Evolutionary conservation across 495 filamentous ascomycete species (phyloP), one percentile per base, ranked within the genome.

Genomic region (Tuber aestivum): DNA sequence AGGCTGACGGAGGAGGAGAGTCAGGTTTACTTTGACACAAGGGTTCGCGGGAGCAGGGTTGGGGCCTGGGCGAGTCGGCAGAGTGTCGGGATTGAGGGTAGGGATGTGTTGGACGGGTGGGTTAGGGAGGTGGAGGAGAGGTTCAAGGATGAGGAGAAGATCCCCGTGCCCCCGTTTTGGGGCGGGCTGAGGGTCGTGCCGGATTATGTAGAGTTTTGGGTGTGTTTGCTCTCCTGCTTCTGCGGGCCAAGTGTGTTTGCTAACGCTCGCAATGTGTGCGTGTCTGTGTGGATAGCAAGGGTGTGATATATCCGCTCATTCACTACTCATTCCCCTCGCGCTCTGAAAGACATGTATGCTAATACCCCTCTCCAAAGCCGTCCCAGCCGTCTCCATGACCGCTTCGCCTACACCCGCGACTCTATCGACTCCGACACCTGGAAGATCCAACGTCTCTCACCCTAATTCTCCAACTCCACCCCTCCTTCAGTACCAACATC

Each of bases 61-160:
- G 96, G 95, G 9, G 95, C 93, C 18, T 98, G 95, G 95, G 93
- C 95, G 18, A 96, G 93, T 85, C 88, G 86, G 86, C 94, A 97
- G 88, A 95, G 92, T 82, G 85, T 87, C 76, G 92, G 92, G 56
- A 83, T 96, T 68, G 84, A 83, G 84, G 79, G 69, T 50, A 81
- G 82, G 70, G 75, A 73, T 18, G n/a, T 79, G 16, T 35, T 84
- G 44, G 80, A 79, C 41, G 81, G 83, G 71, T 83, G 85, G 76
- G 85, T 84, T 7, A 82, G 84, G 38, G 82, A 82, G 38, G 83
- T 78, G 23, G 83, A 82, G 16, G 77, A 83, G 70, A 83, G 83
- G 80, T 98, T 96, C 84, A 89, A 91, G 50, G 91, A 89, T 18
- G 69, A 86, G 77, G 91, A 97, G 74, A 83, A 92, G 56, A 96